Evolutionary conservation across 495 filamentous ascomycete species (phyloP).

Genomic region (Neurospora sp.): DNA sequence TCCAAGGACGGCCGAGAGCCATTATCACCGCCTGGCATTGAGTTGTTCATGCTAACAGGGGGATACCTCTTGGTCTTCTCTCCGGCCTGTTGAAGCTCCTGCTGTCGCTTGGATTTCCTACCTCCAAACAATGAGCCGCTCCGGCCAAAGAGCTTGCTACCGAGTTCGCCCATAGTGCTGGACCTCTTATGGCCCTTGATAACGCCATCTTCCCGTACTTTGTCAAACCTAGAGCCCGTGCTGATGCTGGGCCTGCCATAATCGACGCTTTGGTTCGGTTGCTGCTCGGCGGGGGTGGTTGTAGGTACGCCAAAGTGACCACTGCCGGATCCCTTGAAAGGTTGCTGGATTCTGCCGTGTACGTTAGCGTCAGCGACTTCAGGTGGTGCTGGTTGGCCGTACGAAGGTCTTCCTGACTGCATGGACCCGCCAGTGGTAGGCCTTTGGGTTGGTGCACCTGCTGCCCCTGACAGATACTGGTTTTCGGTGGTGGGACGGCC

Average conservation of each 20-base stretch:
- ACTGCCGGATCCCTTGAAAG: constrained; percentile 57
- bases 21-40: constrained; percentile 29
- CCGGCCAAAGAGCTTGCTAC: constrained; percentile 69
- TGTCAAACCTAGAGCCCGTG: constrained; percentile 40
- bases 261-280: constrained; percentile 24
- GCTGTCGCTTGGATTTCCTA: constrained; percentile 34
- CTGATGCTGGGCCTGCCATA: constrained; percentile 53
- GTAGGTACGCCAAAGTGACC: constrained; percentile 60
- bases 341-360: constrained; percentile 83
- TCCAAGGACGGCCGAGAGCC: constrained; percentile 67
- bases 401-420: constrained; percentile 72
- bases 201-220: constrained; percentile 23
- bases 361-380: constrained; percentile 83
- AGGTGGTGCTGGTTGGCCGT: constrained; percentile 80
- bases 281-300: constrained; percentile 49
- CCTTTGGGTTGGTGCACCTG: constrained; percentile 42
- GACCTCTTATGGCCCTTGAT: constrained; percentile 79
- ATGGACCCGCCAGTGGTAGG: constrained; percentile 79
- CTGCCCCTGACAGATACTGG: constrained; percentile 30
- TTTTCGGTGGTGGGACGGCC: constrained; percentile 40
- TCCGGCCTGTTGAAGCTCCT: constrained; percentile 27
- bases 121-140: constrained; percentile 69
- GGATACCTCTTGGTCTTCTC: constrained; percentile 56
- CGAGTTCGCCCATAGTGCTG: constrained; percentile 74
- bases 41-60: constrained; percentile 68